These are phyloP conservation scores for Lactarius hengduanensis DNA, from an alignment of 768 basidiomycete species.

Conservation along the genomic window DNA sequence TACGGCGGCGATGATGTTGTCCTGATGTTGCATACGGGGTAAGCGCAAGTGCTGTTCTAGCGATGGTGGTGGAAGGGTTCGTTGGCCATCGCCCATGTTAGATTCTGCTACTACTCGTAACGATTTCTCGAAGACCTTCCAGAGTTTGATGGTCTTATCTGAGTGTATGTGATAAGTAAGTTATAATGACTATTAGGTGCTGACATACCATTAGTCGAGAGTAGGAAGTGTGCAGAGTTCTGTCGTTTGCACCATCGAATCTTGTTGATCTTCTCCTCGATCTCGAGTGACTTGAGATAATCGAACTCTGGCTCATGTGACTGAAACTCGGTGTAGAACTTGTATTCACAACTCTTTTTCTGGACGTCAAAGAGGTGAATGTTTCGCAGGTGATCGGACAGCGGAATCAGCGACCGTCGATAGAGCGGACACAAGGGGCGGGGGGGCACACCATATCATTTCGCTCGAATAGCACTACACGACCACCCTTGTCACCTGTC, in stretches of 20 bases:
- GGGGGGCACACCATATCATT: conserved; percentile 80
- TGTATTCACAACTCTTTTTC: conserved; percentile 99
- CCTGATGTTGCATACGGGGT: conserved; percentile 90
- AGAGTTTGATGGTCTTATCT: conserved; percentile 99
- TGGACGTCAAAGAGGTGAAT: conserved; percentile 35
- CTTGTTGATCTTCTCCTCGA: conserved; percentile 99
- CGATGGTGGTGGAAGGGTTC: conserved; percentile 62
- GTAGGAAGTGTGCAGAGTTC: conserved; percentile 93
- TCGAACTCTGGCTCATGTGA: conserved; percentile 99
- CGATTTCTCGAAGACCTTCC: conserved; percentile 99
- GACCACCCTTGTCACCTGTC: conserved; percentile 98
- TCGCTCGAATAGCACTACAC: conserved; percentile 97
- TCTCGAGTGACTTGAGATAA: conserved; percentile 99
- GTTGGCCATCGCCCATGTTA: conserved; percentile 84
- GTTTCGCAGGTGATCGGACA: conserved; percentile 27
- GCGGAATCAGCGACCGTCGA: conserved; percentile 13
- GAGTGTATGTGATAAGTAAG: conserved; percentile 19
- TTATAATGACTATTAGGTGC: conserved; percentile 21
- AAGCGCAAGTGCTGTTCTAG: conserved; percentile 65
- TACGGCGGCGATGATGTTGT: conserved; percentile 97
- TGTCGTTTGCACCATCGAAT: conserved; percentile 99
- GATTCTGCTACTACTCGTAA: conserved; percentile 95
- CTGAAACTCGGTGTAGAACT: conserved; percentile 99
- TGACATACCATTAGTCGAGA: conserved; percentile 89
- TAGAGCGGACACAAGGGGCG: conserved; percentile 12